Percentiles rank a stretch among this genome's conserved stretches.
phyloP scores from a whole-genome alignment of 306 rosid genomes.

The Cicer pinnatifidum region DNA sequence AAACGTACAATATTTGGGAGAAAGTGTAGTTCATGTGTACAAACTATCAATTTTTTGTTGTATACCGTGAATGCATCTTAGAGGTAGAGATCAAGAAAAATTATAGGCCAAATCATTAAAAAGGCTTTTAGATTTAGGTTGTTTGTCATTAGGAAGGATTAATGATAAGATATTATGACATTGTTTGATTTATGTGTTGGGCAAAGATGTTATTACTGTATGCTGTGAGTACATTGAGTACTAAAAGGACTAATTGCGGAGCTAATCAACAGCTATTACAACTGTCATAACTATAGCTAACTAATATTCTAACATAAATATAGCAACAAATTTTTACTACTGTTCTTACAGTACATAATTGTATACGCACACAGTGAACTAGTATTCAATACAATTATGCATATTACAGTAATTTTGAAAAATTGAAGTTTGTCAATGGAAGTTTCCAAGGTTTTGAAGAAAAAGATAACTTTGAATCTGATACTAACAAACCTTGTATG shows the following conservation, averaged over 20 bases:
- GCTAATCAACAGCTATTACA: neutral
- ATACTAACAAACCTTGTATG: neutral
- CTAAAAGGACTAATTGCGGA: conserved; percentile 26
- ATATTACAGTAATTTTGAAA: conserved; percentile 1
- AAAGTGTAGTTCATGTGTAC: no score
- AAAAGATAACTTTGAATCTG: neutral
- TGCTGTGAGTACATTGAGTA: neutral
- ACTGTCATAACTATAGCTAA: neutral
- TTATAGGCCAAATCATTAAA: neutral
- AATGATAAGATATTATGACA: neutral
- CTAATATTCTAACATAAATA: neutral
- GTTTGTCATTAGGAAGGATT: neutral
- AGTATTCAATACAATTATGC: neutral
- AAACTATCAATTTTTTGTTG: no score
- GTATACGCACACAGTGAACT: neutral
- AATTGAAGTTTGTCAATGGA: neutral
- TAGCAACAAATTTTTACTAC: neutral
- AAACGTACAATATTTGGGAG: no score
- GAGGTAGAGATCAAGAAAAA: neutral
- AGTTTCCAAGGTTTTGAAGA: conserved; percentile 4
- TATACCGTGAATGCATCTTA: neutral
- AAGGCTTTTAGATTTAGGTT: neutral
- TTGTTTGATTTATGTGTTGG: neutral
- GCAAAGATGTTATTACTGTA: neutral
- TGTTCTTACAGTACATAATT: neutral